Percentiles rank a stretch among this genome's conserved stretches.
Evolutionary conservation across 768 basidiomycete genomes (phyloP).

Genomic region (Lenzites betulinus): DNA sequence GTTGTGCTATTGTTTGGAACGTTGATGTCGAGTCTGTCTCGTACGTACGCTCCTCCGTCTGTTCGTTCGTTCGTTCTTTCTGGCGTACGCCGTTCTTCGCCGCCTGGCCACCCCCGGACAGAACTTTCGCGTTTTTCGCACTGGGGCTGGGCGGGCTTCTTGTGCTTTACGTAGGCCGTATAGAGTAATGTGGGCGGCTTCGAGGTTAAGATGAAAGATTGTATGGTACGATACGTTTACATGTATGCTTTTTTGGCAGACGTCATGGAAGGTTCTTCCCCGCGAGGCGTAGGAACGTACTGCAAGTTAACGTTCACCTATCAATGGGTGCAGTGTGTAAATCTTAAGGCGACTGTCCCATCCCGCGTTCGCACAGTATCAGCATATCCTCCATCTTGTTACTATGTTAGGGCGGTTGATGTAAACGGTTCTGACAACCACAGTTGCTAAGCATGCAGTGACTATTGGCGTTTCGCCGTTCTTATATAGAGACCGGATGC

Average conservation of each 20-base stretch:
- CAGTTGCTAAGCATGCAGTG: no score
- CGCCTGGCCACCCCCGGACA: no score
- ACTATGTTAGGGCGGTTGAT: no score
- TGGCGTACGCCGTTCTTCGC: not conserved
- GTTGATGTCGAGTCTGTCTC: not conserved
- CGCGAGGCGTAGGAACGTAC: not conserved
- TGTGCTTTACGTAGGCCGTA: not conserved
- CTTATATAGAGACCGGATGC: no score
- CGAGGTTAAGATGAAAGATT: not conserved
- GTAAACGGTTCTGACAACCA: no score
- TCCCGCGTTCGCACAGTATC: no score
- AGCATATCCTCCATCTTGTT: no score
- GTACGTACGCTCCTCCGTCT: not conserved
- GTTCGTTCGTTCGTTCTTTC: conserved; percentile 4
- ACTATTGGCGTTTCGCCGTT: no score
- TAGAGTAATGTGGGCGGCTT: conserved; percentile 8
- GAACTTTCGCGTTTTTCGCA: conserved; percentile 2
- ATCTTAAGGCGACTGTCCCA: no score
- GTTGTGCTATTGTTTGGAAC: conserved; percentile 12
- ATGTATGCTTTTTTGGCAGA: conserved; percentile 9
- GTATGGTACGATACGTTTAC: not conserved
- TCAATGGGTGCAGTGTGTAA: no score
- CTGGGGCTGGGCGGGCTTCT: not conserved
- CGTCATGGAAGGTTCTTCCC: not conserved
- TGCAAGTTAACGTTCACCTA: no score